A percentile compares a stretch with the other conserved stretches of the same genome.
Evolutionary conservation across 2,329 filamentous ascomycete genomes (phyloP).

Genomic region (Sporothrix brunneoviolacea): DNA sequence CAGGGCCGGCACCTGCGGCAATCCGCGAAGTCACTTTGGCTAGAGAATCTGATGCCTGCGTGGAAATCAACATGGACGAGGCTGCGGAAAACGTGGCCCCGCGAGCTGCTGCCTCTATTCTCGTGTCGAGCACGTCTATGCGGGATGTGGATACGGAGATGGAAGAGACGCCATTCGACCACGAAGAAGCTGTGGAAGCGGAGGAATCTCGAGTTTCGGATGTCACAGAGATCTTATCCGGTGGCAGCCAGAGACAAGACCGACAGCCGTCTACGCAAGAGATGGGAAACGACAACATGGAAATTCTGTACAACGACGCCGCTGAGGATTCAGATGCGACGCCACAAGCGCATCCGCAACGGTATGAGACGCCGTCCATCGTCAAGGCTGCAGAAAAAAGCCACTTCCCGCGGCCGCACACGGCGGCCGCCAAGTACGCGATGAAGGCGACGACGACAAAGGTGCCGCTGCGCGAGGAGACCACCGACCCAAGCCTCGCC

Average conservation of each 20-base stretch:
- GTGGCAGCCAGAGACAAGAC: neutral
- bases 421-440: slow-evolving; percentile 38
- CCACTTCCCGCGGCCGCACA: slow-evolving; percentile 35
- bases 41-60: neutral
- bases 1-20: neutral
- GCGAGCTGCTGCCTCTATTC: slow-evolving; percentile 1
- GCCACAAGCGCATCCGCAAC: neutral
- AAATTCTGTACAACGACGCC: neutral
- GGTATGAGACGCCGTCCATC: slow-evolving; percentile 2
- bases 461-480: slow-evolving; percentile 45
- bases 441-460: slow-evolving; percentile 43
- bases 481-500: slow-evolving; percentile 35
- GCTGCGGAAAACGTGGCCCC: neutral
- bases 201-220: slow-evolving; percentile 1
- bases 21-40: neutral
- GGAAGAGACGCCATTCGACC: neutral
- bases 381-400: slow-evolving; percentile 4
- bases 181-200: neutral
- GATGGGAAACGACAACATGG: no score
- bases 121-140: slow-evolving; percentile 6
- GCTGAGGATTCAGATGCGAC: neutral
- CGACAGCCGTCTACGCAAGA: neutral
- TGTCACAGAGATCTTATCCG: neutral
- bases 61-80: slow-evolving; percentile 1
- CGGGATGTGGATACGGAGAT: slow-evolving; percentile 1